A percentile compares a stretch with the other conserved stretches of the same genome.
These are phyloP conservation scores for Persicaria tinctoria DNA, from an alignment of 148 eudicot genomes.

Conservation along the genomic window DNA sequence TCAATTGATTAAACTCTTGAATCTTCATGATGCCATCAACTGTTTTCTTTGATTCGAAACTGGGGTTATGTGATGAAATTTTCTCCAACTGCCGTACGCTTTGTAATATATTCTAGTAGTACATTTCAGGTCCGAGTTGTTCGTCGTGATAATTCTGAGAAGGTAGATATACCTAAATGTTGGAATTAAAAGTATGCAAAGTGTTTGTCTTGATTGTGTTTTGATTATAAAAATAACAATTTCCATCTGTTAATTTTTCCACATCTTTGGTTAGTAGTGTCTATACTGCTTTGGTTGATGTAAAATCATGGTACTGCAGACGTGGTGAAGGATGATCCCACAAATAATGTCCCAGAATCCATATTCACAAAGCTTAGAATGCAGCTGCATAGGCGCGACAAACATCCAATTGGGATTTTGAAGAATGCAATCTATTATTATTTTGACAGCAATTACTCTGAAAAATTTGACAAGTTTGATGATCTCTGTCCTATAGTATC, in stretches of 20 bases:
- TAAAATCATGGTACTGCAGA: constrained; percentile 37
- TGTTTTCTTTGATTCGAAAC: no score
- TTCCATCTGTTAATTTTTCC: not conserved
- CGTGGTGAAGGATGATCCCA: constrained; percentile 84
- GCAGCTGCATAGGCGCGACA: constrained; percentile 78
- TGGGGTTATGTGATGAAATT: no score
- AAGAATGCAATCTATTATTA: constrained; percentile 86
- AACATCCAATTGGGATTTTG: constrained; percentile 85
- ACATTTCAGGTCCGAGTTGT: no score
- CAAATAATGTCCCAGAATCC: constrained; percentile 88
- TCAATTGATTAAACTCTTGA: no score
- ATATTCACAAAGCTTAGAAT: constrained; percentile 85
- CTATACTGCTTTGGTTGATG: constrained; percentile 12
- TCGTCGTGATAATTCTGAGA: no score
- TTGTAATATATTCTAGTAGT: no score
- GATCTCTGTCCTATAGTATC: constrained; percentile 78
- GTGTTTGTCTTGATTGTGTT: not conserved
- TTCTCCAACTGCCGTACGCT: no score
- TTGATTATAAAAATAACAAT: not conserved
- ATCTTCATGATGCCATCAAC: no score
- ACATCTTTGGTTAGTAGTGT: not conserved
- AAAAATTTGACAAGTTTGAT: constrained; percentile 75
- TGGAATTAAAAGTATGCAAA: not conserved
- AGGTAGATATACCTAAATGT: no score
- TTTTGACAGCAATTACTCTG: constrained; percentile 61